Evolutionary conservation across 192 early-diverging fungal species (phyloP), one percentile per base, ranked within the genome.

Genomic region (Mortierella claussenii): DNA sequence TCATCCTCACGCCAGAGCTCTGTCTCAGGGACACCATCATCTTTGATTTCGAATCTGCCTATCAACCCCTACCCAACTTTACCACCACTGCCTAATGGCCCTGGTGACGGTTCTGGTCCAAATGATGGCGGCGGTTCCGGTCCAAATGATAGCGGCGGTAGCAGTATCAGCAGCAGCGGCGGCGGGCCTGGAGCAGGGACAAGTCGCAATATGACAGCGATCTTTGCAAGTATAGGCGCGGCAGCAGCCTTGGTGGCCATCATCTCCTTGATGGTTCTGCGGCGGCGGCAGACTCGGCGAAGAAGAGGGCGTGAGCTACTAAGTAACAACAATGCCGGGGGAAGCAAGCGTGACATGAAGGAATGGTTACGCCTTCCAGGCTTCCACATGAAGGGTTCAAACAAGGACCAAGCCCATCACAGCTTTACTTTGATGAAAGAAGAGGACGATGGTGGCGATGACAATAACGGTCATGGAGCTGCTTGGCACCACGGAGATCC

Each of bases 211-310:
- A 51, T 68, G 0, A 32, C 21, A 2, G 36, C 69, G 1, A 40
- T 44, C 15, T 34, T 76, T 11, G 73, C 51, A 23, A 45, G 57
- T n/a, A 23, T 56, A n/a, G 53, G 64, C 31, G 64, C 50, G 0
- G 51, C 18, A 1, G 57, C 57, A 12, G 64, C 64, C 4, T 32
- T 76, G 4, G 46, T 67, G 2, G 45, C 45, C 3, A 37, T 67
- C 6, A 53, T 66, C 26, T 66, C 73, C 0, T 18, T 76, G 3
- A n/a, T 76, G 0, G 40, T 67, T 27, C 6, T 67, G 57, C 40
- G 73, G 20, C 49, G 73, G 27, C 64, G 73, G 0, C 33, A n/a
- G n/a, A 12, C 12, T 13, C 3, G 52, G 17, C 28, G 33, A 9
- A 31, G 31, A 8, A n/a, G n/a, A n/a, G n/a, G n/a, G n/a, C n/a